Conservation (phyloP, 2,329 filamentous ascomycete genomes). For the Pseudocercospora fuligena region DNA sequence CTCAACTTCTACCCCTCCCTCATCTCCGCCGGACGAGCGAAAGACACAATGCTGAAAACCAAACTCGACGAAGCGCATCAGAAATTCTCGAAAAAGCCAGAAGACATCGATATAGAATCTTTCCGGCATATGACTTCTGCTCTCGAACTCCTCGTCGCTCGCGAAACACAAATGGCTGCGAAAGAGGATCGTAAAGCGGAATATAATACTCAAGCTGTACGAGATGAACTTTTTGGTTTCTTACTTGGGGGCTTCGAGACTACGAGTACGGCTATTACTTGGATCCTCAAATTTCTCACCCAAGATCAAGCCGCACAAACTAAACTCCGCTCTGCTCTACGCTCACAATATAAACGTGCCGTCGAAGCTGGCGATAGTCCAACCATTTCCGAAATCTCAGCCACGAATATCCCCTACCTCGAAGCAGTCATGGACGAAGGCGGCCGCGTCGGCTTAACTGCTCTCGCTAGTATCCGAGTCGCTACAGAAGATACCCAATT, state of each 20-base stretch:
- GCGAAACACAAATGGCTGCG: conserved; percentile 41
- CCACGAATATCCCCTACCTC: conserved; percentile 19
- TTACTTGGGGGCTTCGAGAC: conserved; percentile 54
- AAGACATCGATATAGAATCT: conserved; percentile 39
- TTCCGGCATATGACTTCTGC: conserved; percentile 26
- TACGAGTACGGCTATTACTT: conserved; percentile 48
- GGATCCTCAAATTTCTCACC: conserved; percentile 49
- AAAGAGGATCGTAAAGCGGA: conserved; percentile 40
- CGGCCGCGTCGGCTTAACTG: conserved; percentile 35
- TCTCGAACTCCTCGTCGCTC: conserved; percentile 45
- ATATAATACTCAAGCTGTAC: conserved; percentile 33
- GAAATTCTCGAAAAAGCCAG: conserved; percentile 30
- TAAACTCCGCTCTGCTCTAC: conserved; percentile 43
- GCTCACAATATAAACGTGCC: conserved; percentile 24
- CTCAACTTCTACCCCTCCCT: conserved; percentile 21
- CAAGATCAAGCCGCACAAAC: conserved; percentile 42
- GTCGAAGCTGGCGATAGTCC: not conserved
- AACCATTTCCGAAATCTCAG: not conserved
- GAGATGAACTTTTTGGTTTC: conserved; percentile 42
- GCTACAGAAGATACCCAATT: conserved; percentile 28
- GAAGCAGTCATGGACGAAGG: conserved; percentile 20
- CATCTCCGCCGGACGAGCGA: conserved; percentile 23
- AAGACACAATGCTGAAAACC: conserved; percentile 41
- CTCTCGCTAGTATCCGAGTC: conserved; percentile 28
- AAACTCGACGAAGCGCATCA: conserved; percentile 42